phyloP scores from a whole-genome alignment of 805 yeast species.

The Cyberlindnera misumaiensis region DNA sequence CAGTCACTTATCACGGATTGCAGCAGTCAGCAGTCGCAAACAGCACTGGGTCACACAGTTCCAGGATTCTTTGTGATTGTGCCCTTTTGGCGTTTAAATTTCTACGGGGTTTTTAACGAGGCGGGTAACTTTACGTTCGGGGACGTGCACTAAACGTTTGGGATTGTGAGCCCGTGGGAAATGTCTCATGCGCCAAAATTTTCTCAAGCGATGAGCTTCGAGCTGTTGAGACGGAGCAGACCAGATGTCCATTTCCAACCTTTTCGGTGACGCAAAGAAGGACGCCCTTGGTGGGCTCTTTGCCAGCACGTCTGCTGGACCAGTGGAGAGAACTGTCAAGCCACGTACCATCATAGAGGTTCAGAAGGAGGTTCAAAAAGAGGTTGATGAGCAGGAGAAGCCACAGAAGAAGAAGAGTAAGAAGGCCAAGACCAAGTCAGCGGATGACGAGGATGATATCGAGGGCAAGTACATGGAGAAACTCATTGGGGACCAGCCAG shows the following conservation, averaged over 20 bases:
- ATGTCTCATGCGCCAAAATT: too few relatives aligned
- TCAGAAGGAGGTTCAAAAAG: conserved; percentile 17
- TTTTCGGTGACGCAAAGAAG: conserved; percentile 27
- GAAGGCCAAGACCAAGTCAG: conserved; percentile 15
- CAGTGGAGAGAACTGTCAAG: conserved; percentile 32
- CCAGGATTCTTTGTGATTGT: too few relatives aligned
- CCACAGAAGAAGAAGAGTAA: conserved; percentile 15
- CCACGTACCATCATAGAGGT: background rate
- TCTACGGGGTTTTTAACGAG: background rate
- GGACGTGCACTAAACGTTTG: too few relatives aligned
- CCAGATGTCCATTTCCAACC: conserved; percentile 16
- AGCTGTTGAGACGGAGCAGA: background rate
- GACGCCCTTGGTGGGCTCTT: conserved; percentile 29
- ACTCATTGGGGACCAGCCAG: conserved; percentile 31
- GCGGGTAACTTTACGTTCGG: background rate
- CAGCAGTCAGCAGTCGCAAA: too few relatives aligned
- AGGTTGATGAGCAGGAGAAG: conserved; percentile 17
- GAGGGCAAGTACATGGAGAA: conserved; percentile 50
- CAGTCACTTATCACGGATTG: too few relatives aligned
- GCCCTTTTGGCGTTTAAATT: too few relatives aligned
- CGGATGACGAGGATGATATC: conserved; percentile 33
- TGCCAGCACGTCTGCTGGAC: conserved; percentile 36
- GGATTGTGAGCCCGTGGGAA: too few relatives aligned
- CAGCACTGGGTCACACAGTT: too few relatives aligned
- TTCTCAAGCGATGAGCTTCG: background rate